Percentiles rank a stretch among this genome's conserved stretches.
Evolutionary conservation across 2,329 filamentous ascomycete species (phyloP).

Genomic region (Aspergillus aculeatus): DNA sequence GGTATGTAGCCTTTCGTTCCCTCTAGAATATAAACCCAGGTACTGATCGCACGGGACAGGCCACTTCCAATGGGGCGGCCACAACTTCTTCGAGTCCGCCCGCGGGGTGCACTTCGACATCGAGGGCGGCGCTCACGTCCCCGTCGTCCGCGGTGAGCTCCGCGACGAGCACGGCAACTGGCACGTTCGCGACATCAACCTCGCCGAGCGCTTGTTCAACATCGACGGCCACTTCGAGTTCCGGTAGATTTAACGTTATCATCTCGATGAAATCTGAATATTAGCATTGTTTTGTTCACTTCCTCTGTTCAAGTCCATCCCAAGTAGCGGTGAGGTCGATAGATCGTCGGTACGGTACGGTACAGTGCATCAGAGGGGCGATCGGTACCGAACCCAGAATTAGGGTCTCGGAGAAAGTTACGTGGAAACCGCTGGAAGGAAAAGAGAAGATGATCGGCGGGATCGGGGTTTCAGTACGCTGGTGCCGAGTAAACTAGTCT

Average conservation of each 20-base stretch:
- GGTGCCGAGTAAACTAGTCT: too few relatives aligned
- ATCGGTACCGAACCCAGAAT: too few relatives aligned
- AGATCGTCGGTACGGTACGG: too few relatives aligned
- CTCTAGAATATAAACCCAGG: not conserved
- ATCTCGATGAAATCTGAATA: too few relatives aligned
- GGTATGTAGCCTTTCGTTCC: slow-evolving; percentile 6
- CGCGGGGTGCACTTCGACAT: slow-evolving; percentile 12
- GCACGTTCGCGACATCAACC: slow-evolving; percentile 15
- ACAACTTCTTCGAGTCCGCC: slow-evolving; percentile 14
- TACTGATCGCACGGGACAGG: slow-evolving; percentile 1
- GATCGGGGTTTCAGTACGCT: too few relatives aligned
- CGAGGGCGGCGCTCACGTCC: slow-evolving; percentile 18
- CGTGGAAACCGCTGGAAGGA: too few relatives aligned
- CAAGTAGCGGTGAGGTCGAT: too few relatives aligned
- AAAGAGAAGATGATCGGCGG: too few relatives aligned
- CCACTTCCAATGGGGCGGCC: slow-evolving; percentile 18
- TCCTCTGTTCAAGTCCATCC: too few relatives aligned
- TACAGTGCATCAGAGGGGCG: too few relatives aligned
- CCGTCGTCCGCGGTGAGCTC: slow-evolving; percentile 19
- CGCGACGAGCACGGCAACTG: not conserved
- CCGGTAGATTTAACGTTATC: not conserved
- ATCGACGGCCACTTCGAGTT: slow-evolving; percentile 12
- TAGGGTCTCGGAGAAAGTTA: too few relatives aligned
- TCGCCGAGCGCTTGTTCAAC: slow-evolving; percentile 19
- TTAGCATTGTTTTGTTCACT: too few relatives aligned